Evolutionary conservation across 805 yeast species (phyloP).

Genomic region (Cyberlindnera japonica): DNA sequence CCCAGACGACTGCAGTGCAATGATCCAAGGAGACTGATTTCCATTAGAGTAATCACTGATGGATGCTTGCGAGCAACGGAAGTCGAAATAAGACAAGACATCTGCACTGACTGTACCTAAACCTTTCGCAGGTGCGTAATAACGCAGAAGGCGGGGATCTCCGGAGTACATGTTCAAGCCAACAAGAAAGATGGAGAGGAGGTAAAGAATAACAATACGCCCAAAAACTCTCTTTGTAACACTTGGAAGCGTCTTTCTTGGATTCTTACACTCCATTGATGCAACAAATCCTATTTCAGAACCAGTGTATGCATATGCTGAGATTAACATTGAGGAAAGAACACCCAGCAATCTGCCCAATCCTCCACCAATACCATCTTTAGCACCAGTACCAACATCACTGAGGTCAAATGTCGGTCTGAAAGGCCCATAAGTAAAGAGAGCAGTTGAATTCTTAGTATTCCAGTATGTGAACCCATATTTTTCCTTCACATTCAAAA

Average conservation of each 20-base stretch:
- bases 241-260: constrained; percentile 69
- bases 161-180: constrained; percentile 75
- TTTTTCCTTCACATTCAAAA: constrained; percentile 45
- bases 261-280: constrained; percentile 82
- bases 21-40: constrained; percentile 57
- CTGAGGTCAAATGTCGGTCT: constrained; percentile 65
- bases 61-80: constrained; percentile 7
- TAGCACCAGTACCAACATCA: constrained; percentile 56
- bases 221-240: constrained; percentile 76
- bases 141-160: constrained; percentile 66
- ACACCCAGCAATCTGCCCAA: constrained; percentile 59
- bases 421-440: constrained; percentile 61
- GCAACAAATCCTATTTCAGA: constrained; percentile 81
- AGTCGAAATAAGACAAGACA: constrained; percentile 3
- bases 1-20: constrained; percentile 52
- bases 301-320: constrained; percentile 76
- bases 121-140: constrained; percentile 29
- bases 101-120: constrained; percentile 8
- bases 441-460: constrained; percentile 43
- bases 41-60: constrained; percentile 18
- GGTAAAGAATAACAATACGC: constrained; percentile 61
- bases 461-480: constrained; percentile 77
- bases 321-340: constrained; percentile 56
- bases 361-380: constrained; percentile 56
- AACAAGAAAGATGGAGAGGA: constrained; percentile 63